Percentiles rank a stretch among this genome's conserved stretches.
phyloP scores from a whole-genome alignment of 306 rosid genomes.

The Lathyrus aphaca region DNA sequence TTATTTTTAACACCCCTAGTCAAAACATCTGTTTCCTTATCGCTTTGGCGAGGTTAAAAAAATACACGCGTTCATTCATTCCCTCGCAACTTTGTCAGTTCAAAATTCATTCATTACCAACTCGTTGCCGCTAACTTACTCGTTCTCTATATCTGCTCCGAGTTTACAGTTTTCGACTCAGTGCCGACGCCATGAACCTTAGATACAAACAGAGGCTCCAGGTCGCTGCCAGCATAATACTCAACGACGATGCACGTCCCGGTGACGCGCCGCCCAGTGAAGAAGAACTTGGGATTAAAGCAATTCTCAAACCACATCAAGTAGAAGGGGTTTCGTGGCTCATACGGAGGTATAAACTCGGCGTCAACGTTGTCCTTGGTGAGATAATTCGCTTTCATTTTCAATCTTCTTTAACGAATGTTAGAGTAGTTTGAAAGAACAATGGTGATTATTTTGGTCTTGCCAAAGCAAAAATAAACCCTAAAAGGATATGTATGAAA shows the following conservation, averaged over 20 bases:
- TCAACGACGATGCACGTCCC: constrained; percentile 45
- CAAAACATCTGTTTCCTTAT: no score
- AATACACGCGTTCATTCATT: background rate
- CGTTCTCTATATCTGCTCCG: background rate
- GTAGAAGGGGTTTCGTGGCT: constrained; percentile 92
- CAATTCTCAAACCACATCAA: constrained; percentile 81
- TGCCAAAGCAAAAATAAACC: background rate
- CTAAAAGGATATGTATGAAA: background rate
- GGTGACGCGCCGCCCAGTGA: constrained; percentile 36
- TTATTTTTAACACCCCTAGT: no score
- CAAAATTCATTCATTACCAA: background rate
- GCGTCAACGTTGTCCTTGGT: constrained; percentile 94
- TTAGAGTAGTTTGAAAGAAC: no score
- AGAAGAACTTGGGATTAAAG: constrained; percentile 65
- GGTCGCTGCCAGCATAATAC: constrained; percentile 57
- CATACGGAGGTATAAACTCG: constrained; percentile 69
- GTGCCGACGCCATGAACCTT: constrained; percentile 37
- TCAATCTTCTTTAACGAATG: background rate
- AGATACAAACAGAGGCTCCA: constrained; percentile 68
- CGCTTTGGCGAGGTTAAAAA: no score
- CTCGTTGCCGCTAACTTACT: constrained; percentile 14
- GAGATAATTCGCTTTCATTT: background rate
- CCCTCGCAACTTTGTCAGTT: background rate
- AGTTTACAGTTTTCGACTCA: background rate
- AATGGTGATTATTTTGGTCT: background rate